Conservation (phyloP, 2,329 filamentous ascomycete genomes). For the Escovopsis sp. region DNA sequence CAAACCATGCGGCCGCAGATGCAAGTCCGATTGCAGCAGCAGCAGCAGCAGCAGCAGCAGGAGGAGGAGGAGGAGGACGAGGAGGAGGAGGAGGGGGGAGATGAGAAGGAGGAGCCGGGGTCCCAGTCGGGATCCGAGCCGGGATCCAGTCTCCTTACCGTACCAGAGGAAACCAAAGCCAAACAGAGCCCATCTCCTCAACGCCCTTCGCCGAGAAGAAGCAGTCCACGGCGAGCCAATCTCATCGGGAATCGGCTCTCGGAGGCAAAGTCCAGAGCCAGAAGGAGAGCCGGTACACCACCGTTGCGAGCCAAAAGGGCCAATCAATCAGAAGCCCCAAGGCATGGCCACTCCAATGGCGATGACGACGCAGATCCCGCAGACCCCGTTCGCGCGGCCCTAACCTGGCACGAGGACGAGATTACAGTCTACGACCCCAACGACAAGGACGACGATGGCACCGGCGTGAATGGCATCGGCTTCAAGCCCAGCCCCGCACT, state of each 20-base stretch:
- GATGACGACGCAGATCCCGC: constrained; percentile 25
- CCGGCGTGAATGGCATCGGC: constrained; percentile 52
- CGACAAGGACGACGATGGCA: constrained; percentile 52
- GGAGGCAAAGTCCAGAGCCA: constrained; percentile 23
- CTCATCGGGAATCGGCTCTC: constrained; percentile 24
- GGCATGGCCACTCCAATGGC: constrained; percentile 9
- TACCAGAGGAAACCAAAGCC: not conserved
- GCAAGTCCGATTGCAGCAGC: not conserved
- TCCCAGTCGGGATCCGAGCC: not conserved
- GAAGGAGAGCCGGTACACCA: constrained; percentile 24
- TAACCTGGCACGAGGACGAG: constrained; percentile 55
- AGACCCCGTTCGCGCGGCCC: constrained; percentile 41
- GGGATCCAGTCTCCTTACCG: not conserved
- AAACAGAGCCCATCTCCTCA: not conserved
- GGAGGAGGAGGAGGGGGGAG: no score
- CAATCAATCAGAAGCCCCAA: constrained; percentile 3
- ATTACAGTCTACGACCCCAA: constrained; percentile 52
- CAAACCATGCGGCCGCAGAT: constrained; percentile 8
- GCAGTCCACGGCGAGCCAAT: constrained; percentile 10
- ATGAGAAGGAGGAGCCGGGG: not conserved
- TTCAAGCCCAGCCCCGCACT: constrained; percentile 50
- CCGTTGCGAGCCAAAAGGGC: constrained; percentile 18
- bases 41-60: no score
- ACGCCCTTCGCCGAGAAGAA: not conserved
- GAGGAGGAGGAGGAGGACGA: not conserved